Base-by-base conservation (phyloP, 148 eudicot species). In the Chenopodium album region DNA sequence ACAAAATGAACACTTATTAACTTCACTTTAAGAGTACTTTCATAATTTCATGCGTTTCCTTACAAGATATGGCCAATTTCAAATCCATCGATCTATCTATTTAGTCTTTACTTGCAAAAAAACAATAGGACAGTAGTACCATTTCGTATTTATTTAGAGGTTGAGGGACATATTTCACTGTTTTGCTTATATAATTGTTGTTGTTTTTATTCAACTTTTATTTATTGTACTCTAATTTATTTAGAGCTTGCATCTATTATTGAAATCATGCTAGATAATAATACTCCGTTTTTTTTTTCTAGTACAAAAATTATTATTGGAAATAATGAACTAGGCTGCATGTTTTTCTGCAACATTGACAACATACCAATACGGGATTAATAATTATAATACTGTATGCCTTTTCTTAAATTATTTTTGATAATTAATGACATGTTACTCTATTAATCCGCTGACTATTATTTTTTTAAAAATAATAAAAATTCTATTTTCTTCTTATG, bases 121-220 rank as follows among this genome's bases (percentile, higher is more conserved):
- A 41, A 41, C 44, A 6, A 41, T 41, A 41, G 44, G 44, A 41
- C 44, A 41, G 44, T 41, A 41, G 44, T 41, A 41, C 44, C 7
- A 41, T 41, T 41, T 41, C 44, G 44, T 41, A 41, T 41, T 41
- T 41, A 41, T 41, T 6, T 41, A 41, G 44, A 41, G 44, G 44
- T 69, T 71, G 52, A 71, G 75, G 74, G 75, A 29, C 54, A 72
- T 23, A 72, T 1, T 72, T 20, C 29, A 72, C 75, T 44, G 54
- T 72, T 44, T 28, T 7, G 7, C 19, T 44, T 54, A 72, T 72
- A 72, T 46, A 31, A 22, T 72, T 72, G 50, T 2, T 20, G 0
- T 72, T 32, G 9, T 69, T 69, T 32, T 69, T 44, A n/a, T 72
- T 72, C 22, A 9, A 10, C n/a, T 32, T 37, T 70, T 14, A 70